phyloP scores from a whole-genome alignment of 163 green algal species.

The Scenedesmus sp. region DNA sequence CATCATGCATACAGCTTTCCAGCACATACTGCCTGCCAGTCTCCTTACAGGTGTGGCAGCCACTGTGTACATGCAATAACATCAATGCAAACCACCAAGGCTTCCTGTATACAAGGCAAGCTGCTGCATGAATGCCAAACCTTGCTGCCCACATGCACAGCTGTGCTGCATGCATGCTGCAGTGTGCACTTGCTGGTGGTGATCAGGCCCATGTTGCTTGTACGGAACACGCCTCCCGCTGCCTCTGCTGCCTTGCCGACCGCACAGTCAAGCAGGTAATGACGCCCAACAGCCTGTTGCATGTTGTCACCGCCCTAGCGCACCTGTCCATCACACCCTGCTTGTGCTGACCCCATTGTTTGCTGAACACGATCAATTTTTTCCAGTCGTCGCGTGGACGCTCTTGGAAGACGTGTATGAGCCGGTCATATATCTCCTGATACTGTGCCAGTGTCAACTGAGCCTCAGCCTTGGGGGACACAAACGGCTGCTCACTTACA shows the following conservation, averaged over 20 bases:
- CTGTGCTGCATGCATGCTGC: no score
- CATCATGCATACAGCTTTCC: no score
- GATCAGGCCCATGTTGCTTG: neutral
- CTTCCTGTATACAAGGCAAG: neutral
- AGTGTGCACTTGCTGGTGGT: neutral
- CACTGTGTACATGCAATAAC: neutral
- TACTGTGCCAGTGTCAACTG: slow-evolving; percentile 67
- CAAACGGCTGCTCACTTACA: neutral
- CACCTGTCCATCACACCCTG: slow-evolving; percentile 70
- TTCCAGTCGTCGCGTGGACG: slow-evolving; percentile 76
- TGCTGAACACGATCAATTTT: slow-evolving; percentile 75
- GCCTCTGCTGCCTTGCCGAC: neutral
- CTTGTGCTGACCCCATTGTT: slow-evolving; percentile 71
- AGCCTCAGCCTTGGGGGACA: slow-evolving; percentile 64
- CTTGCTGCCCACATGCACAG: neutral
- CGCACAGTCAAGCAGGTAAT: neutral
- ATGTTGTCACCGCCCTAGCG: neutral
- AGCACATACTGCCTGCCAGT: neutral
- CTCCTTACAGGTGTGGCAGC: neutral
- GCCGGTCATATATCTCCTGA: slow-evolving; percentile 73
- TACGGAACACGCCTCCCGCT: neutral
- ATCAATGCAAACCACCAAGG: no score
- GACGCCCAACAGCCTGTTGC: neutral
- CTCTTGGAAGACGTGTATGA: slow-evolving; percentile 73
- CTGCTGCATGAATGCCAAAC: neutral